These are phyloP conservation scores for Chloroidium sp. DNA, from an alignment of 163 green algal genomes.

Conservation along the genomic window DNA sequence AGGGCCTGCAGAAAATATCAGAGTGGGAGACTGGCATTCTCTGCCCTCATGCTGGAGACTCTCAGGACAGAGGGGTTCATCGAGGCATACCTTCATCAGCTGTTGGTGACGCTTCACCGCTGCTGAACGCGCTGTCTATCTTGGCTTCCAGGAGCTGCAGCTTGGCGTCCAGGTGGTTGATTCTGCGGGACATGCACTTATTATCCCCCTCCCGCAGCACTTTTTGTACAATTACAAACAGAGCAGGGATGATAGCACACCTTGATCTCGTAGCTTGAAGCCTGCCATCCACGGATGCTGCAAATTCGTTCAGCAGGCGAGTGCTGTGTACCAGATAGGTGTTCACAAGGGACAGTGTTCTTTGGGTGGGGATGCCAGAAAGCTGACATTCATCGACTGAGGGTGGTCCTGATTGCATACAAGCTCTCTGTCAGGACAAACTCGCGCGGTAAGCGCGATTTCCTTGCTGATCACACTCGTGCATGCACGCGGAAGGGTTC, in stretches of 20 bases:
- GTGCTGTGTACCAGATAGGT: slow-evolving; percentile 3
- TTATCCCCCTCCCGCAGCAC: not conserved
- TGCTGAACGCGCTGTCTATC: not conserved
- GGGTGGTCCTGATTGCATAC: too few relatives aligned
- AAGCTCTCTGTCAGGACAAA: too few relatives aligned
- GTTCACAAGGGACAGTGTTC: slow-evolving; percentile 8
- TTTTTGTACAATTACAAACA: not conserved
- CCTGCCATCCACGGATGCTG: not conserved
- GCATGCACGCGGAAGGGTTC: too few relatives aligned
- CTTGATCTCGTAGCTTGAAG: not conserved
- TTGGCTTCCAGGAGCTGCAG: not conserved
- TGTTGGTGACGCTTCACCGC: too few relatives aligned
- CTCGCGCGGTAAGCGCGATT: too few relatives aligned
- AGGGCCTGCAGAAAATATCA: too few relatives aligned
- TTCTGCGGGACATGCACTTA: not conserved
- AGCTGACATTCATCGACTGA: not conserved
- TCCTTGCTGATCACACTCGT: too few relatives aligned
- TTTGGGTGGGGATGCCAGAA: not conserved
- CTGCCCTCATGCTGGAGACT: too few relatives aligned
- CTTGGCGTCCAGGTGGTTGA: not conserved
- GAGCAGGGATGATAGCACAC: not conserved
- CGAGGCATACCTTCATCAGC: too few relatives aligned
- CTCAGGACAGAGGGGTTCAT: too few relatives aligned
- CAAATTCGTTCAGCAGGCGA: slow-evolving; percentile 5
- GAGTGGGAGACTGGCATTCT: too few relatives aligned